Conservation (phyloP, 1,284 basidiomycete species). For the Sporisorium graminicola region DNA sequence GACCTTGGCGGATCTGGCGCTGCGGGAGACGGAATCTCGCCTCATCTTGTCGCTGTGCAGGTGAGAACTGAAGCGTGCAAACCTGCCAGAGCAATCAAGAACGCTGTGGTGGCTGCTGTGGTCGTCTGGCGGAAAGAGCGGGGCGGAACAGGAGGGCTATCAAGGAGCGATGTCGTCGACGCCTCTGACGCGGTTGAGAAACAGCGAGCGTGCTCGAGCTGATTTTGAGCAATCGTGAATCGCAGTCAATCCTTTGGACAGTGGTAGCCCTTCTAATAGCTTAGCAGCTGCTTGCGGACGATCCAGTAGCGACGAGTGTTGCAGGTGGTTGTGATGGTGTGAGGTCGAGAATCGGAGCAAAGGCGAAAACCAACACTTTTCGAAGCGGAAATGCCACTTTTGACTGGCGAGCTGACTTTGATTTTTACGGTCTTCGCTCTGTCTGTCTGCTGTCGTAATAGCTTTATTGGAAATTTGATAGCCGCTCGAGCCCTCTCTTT, state of each 20-base stretch:
- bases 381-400: not conserved
- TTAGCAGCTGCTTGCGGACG: conserved; percentile 1
- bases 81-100: not conserved
- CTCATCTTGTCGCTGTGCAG: conserved; percentile 16
- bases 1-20: conserved; percentile 26
- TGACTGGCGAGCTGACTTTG: conserved; percentile 2
- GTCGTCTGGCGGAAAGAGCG: not conserved
- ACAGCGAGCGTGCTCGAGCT: too few relatives aligned
- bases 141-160: not conserved
- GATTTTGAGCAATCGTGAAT: too few relatives aligned
- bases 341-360: not conserved
- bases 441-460: not conserved
- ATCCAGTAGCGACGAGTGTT: not conserved
- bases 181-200: too few relatives aligned
- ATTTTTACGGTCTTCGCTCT: not conserved
- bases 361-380: not conserved
- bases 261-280: not conserved
- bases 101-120: too few relatives aligned
- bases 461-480: not conserved
- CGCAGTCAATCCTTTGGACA: too few relatives aligned
- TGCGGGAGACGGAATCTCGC: conserved; percentile 17
- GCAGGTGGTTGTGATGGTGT: not conserved
- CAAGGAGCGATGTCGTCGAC: too few relatives aligned
- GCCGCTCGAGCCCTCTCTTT: conserved; percentile 31
- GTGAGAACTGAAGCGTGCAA: too few relatives aligned